Evolutionary conservation across 78 protist species (phyloP).

Genomic region (Dictyostelium discoideum): DNA sequence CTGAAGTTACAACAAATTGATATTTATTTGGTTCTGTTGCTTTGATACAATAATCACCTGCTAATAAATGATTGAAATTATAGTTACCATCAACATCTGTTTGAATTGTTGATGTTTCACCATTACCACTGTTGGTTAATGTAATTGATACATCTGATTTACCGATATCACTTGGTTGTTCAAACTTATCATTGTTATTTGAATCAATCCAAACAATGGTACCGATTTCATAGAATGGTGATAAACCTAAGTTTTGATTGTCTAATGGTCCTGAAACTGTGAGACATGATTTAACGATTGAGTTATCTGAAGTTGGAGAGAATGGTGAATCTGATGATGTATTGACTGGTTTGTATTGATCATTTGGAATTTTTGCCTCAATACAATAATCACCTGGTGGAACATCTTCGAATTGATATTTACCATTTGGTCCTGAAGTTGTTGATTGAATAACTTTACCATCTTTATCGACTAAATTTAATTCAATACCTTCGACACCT

Average conservation of each 20-base stretch:
- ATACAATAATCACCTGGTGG: constrained; percentile 14
- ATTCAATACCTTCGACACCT: not conserved
- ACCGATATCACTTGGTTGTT: not conserved
- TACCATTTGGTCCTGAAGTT: not conserved
- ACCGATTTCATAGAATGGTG: constrained; percentile 6
- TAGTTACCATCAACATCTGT: constrained; percentile 13
- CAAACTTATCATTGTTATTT: not conserved
- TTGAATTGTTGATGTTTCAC: not conserved
- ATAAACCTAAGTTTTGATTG: not conserved
- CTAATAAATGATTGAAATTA: not conserved
- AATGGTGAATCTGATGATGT: not conserved
- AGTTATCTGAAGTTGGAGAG: not conserved
- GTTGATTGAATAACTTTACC: not conserved
- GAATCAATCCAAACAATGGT: not conserved
- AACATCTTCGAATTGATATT: not conserved
- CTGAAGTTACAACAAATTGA: not conserved
- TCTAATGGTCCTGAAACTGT: not conserved
- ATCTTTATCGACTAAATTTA: not conserved
- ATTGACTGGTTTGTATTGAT: not conserved
- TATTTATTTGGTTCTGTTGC: not conserved
- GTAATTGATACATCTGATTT: not conserved
- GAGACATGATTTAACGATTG: not conserved
- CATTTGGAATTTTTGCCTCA: not conserved
- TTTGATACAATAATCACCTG: constrained; percentile 12
- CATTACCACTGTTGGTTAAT: not conserved